Evolutionary conservation across 805 yeast species (phyloP).

Genomic region (Lipomyces yamadae): DNA sequence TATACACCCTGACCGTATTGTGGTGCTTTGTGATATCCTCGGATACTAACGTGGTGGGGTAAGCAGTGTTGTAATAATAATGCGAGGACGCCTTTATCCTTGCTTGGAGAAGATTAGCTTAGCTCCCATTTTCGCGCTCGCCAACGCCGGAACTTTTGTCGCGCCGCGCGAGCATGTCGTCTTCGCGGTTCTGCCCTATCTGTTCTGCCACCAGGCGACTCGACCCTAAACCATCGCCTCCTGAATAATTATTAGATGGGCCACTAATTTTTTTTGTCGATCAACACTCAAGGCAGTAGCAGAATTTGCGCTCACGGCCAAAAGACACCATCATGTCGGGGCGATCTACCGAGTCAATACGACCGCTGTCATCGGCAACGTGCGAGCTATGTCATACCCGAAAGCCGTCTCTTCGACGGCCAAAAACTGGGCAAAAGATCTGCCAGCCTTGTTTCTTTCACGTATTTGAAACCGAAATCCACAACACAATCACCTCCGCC

Average conservation of each 20-base stretch:
- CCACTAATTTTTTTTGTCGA: too few relatives aligned
- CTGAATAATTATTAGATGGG: too few relatives aligned
- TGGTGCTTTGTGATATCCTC: not conserved
- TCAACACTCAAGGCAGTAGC: too few relatives aligned
- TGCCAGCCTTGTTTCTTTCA: conserved; percentile 89
- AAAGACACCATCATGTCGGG: not conserved
- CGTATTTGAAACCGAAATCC: conserved; percentile 95
- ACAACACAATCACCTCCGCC: conserved; percentile 77
- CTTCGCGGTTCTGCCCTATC: conserved; percentile 1
- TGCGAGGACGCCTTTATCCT: not conserved
- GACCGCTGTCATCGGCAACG: not conserved
- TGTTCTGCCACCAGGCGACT: not conserved
- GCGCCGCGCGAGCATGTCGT: not conserved
- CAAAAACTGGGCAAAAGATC: conserved; percentile 85
- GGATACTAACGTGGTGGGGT: not conserved
- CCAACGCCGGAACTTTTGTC: too few relatives aligned
- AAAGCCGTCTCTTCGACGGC: conserved; percentile 87
- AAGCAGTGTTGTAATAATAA: too few relatives aligned
- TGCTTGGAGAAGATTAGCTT: not conserved
- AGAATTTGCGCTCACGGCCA: too few relatives aligned
- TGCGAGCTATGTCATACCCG: conserved; percentile 86
- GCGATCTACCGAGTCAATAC: not conserved
- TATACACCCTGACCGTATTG: not conserved
- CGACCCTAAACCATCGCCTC: too few relatives aligned
- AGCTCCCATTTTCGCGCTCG: not conserved